phyloP scores from a whole-genome alignment of 306 rosid genomes.

The Castanea crenata region DNA sequence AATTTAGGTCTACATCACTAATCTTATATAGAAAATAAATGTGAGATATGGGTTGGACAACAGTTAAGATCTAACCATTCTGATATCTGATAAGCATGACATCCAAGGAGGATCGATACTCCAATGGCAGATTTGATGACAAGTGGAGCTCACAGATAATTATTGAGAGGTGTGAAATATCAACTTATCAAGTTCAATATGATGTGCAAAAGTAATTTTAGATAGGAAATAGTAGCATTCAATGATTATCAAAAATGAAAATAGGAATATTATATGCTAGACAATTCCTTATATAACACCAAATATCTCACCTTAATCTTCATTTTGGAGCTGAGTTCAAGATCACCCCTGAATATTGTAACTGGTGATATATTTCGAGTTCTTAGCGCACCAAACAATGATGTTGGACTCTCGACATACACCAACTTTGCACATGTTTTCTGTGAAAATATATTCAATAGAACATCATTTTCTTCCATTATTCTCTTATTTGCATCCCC shows the following conservation, averaged over 20 bases:
- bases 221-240: background rate
- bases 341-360: conserved; percentile 80
- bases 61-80: background rate
- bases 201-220: background rate
- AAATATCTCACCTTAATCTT: conserved; percentile 71
- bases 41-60: background rate
- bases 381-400: conserved; percentile 74
- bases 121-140: background rate
- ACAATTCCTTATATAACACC: conserved; percentile 13
- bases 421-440: conserved; percentile 66
- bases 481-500: conserved; percentile 40
- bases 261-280: conserved; percentile 10
- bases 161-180: background rate
- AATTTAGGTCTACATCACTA: too few species aligned
- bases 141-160: background rate
- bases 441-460: conserved; percentile 61
- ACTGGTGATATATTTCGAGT: conserved; percentile 69
- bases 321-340: conserved; percentile 64
- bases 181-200: background rate
- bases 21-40: too few species aligned
- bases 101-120: background rate
- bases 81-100: background rate
- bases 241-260: background rate
- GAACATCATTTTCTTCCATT: conserved; percentile 74
- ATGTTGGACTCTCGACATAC: conserved; percentile 61